Percentiles rank a stretch among this genome's conserved stretches.
phyloP scores from a whole-genome alignment of 495 filamentous ascomycete genomes.

The Daldinia grandis region DNA sequence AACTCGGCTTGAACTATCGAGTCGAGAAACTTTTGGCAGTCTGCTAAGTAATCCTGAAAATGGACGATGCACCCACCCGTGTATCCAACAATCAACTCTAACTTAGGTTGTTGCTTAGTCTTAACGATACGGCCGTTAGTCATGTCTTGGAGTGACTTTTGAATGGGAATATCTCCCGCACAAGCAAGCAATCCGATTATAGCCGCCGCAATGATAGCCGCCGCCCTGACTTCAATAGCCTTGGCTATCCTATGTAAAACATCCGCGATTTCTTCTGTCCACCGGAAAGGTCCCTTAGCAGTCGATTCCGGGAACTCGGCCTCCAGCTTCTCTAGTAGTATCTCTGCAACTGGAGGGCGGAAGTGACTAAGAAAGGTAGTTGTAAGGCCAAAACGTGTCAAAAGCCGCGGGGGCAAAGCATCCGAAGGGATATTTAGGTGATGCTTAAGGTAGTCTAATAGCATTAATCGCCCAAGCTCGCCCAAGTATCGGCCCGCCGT shows the following conservation, averaged over 20 bases:
- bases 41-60: slow-evolving; percentile 75
- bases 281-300: slow-evolving; percentile 57
- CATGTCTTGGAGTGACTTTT: slow-evolving; percentile 17
- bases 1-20: slow-evolving; percentile 67
- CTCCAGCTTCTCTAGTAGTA: slow-evolving; percentile 61
- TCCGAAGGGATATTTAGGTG: slow-evolving; percentile 48
- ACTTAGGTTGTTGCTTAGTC: slow-evolving; percentile 27
- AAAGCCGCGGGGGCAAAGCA: slow-evolving; percentile 67
- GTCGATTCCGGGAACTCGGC: slow-evolving; percentile 61
- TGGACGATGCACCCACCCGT: slow-evolving; percentile 81
- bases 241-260: slow-evolving; percentile 68
- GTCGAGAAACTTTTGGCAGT: slow-evolving; percentile 73
- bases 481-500: slow-evolving; percentile 84
- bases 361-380: slow-evolving; percentile 77
- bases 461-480: slow-evolving; percentile 77
- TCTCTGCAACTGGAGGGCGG: slow-evolving; percentile 59
- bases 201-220: slow-evolving; percentile 75
- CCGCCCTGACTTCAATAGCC: slow-evolving; percentile 72
- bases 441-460: slow-evolving; percentile 70
- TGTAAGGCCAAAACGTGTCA: slow-evolving; percentile 69
- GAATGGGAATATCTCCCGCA: slow-evolving; percentile 67
- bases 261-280: slow-evolving; percentile 65
- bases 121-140: slow-evolving; percentile 10
- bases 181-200: slow-evolving; percentile 73
- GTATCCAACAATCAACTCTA: slow-evolving; percentile 78